A percentile compares a stretch with the other conserved stretches of the same genome.
phyloP scores from a whole-genome alignment of 2,329 filamentous ascomycete genomes.

The Diaporthe sp. region DNA sequence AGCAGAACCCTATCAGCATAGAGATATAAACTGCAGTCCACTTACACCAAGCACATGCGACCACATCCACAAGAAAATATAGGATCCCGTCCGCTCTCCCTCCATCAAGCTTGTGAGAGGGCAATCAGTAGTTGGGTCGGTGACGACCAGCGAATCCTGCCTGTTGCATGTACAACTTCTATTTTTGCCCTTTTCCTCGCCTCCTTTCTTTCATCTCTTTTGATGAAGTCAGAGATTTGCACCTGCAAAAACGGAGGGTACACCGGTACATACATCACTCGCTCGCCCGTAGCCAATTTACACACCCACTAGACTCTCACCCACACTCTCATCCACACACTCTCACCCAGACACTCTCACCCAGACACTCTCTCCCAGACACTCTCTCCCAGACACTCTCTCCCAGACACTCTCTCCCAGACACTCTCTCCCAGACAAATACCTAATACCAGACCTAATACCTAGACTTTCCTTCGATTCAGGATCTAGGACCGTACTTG shows the following conservation, averaged over 20 bases:
- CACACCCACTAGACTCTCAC: no score
- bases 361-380: no score
- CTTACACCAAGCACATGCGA: background rate
- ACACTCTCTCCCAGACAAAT: no score
- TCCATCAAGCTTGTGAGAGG: conserved; percentile 7
- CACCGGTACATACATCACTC: no score
- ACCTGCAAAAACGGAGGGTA: no score
- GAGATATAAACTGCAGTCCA: background rate
- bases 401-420: no score
- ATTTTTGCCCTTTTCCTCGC: background rate
- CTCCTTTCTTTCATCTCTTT: background rate
- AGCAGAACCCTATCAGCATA: background rate
- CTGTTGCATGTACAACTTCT: conserved; percentile 13
- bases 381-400: no score
- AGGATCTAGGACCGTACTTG: background rate
- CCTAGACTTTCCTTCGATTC: no score
- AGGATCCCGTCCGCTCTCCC: background rate
- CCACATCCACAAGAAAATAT: conserved; percentile 13
- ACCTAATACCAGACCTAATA: no score
- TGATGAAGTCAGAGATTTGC: background rate
- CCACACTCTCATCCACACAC: no score
- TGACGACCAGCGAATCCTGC: conserved; percentile 27
- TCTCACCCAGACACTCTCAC: no score
- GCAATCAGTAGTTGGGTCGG: conserved; percentile 13
- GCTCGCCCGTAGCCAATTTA: no score